These are phyloP conservation scores for Dendrobium chrysotoxum DNA, from an alignment of 106 monocot genomes.

Conservation along the genomic window DNA sequence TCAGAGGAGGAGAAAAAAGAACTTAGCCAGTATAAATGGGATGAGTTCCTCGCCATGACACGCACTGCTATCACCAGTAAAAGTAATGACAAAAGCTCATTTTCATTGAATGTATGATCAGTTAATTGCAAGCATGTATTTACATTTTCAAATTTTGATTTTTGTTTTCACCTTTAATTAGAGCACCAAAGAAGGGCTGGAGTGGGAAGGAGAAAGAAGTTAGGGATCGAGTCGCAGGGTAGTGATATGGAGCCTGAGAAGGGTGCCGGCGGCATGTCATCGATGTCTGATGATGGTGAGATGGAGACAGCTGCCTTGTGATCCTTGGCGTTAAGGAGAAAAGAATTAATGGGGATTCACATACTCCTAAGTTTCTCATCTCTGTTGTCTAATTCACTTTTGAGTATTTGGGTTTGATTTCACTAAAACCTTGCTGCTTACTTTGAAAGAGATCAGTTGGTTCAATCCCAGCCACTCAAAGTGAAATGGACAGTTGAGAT, in stretches of 20 bases:
- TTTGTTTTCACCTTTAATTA: conserved; percentile 4
- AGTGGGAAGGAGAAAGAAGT: conserved; percentile 27
- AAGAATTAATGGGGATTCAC: background rate
- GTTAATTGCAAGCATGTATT: background rate
- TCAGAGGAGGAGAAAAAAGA: conserved; percentile 74
- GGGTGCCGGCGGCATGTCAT: conserved; percentile 14
- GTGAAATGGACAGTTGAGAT: background rate
- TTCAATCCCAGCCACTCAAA: background rate
- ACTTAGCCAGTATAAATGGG: conserved; percentile 66
- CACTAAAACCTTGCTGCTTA: background rate
- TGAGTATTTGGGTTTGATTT: background rate
- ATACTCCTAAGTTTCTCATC: background rate
- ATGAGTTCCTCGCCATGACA: conserved; percentile 65
- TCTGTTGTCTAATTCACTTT: background rate
- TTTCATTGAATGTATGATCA: background rate
- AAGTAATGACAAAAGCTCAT: conserved; percentile 30
- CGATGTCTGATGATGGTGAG: conserved; percentile 30
- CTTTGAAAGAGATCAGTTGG: background rate
- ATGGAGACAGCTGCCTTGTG: conserved; percentile 8
- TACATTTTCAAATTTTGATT: background rate
- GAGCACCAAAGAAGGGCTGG: conserved; percentile 51
- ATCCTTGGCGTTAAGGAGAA: background rate
- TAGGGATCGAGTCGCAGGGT: conserved; percentile 9
- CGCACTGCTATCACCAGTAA: conserved; percentile 70
- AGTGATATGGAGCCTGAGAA: conserved; percentile 24